Conservation (phyloP, 2,329 filamentous ascomycete species). For the Botrytis fabae region DNA sequence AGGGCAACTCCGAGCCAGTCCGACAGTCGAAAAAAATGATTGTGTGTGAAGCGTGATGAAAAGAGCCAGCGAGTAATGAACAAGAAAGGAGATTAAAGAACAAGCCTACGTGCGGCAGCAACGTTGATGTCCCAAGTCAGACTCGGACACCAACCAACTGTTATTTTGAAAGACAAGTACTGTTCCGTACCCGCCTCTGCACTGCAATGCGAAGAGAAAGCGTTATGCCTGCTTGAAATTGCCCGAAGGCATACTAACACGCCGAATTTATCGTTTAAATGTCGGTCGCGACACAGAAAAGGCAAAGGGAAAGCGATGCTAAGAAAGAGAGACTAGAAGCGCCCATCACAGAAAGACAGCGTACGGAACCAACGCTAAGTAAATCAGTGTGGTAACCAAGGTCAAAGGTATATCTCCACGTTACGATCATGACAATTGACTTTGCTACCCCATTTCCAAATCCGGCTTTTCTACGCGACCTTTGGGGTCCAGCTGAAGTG, state of each 20-base stretch:
- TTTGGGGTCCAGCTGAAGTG: slow-evolving; percentile 25
- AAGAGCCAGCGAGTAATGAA: slow-evolving; percentile 20
- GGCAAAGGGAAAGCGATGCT: background rate
- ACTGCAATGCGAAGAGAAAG: slow-evolving; percentile 21
- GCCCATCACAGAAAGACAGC: slow-evolving; percentile 9
- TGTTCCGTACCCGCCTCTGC: slow-evolving; percentile 12
- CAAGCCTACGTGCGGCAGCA: slow-evolving; percentile 12
- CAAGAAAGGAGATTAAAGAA: slow-evolving; percentile 7
- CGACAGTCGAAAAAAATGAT: background rate
- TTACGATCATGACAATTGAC: slow-evolving; percentile 14
- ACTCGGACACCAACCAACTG: slow-evolving; percentile 12
- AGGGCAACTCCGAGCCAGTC: slow-evolving; percentile 6
- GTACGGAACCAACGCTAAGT: background rate
- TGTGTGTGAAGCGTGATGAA: background rate
- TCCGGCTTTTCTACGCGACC: slow-evolving; percentile 16
- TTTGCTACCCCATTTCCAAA: slow-evolving; percentile 11
- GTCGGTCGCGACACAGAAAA: slow-evolving; percentile 7
- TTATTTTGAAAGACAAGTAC: slow-evolving; percentile 5
- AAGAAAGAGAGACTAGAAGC: slow-evolving; percentile 11
- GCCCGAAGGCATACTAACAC: slow-evolving; percentile 12
- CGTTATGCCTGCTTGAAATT: slow-evolving; percentile 21
- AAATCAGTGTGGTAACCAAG: slow-evolving; percentile 1
- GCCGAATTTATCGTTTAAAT: slow-evolving; percentile 9
- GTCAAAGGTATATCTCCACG: slow-evolving; percentile 20
- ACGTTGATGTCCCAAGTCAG: slow-evolving; percentile 17